Conservation (phyloP, 306 rosid species). For the Lathyrus oleraceus region DNA sequence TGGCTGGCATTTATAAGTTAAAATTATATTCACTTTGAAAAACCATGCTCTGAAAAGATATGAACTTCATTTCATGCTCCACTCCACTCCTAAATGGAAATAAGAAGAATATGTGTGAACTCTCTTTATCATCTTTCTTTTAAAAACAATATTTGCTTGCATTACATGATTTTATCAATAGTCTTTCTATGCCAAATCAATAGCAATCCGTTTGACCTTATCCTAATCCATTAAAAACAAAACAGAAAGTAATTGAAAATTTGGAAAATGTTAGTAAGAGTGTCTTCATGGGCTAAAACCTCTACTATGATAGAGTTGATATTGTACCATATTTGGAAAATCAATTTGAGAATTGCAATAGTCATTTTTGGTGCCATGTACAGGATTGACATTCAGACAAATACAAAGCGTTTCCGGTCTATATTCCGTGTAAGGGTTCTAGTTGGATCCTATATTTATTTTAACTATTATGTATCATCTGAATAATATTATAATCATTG, state of each 20-base stretch:
- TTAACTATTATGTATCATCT: conserved; percentile 8
- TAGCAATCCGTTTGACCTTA: conserved; percentile 10
- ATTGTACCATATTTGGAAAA: conserved; percentile 12
- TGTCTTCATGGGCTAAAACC: conserved; percentile 14
- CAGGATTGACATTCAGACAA: conserved; percentile 98
- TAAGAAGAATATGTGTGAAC: conserved; percentile 8
- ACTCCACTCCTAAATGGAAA: conserved; percentile 20
- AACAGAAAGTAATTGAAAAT: conserved; percentile 20
- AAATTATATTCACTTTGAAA: background rate
- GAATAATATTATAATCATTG: conserved; percentile 19
- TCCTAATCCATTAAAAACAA: conserved; percentile 24
- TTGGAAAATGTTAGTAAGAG: conserved; percentile 22
- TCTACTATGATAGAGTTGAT: conserved; percentile 14
- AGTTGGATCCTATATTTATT: conserved; percentile 22
- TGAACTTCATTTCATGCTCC: conserved; percentile 15
- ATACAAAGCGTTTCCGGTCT: conserved; percentile 75
- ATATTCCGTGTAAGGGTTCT: conserved; percentile 72
- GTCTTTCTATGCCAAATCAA: conserved; percentile 23
- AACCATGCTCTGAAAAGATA: conserved; percentile 21
- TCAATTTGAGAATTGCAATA: conserved; percentile 27
- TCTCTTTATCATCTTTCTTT: conserved; percentile 4
- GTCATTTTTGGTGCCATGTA: conserved; percentile 34
- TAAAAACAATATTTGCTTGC: background rate
- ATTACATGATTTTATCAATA: conserved; percentile 16
- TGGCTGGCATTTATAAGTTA: background rate